Evolutionary conservation across 2,329 filamentous ascomycete genomes (phyloP), one percentile per base, ranked within the genome.

Genomic region (Taxawa tesnikishii): DNA sequence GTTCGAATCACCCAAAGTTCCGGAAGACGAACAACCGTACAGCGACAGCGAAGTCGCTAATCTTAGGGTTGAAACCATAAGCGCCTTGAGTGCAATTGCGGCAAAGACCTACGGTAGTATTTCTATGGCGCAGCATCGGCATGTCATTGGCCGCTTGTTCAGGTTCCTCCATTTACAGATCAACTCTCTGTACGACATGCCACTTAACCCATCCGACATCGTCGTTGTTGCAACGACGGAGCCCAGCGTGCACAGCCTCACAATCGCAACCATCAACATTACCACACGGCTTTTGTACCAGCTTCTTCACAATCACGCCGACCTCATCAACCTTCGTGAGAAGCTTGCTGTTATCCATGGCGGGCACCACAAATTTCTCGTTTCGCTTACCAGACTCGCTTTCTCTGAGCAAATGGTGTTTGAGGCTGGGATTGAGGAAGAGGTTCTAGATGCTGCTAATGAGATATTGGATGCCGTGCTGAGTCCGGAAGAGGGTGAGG

Each of bases 401-500:
- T 94, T 94, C 52, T 78, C 75, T 5, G 83, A 93, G 39, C 79
- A 83, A 17, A 55, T 82, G 6, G 70, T 90, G 8, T 66, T 92
- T 16, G 85, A 94, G 55, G 64, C 67, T 2, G 78, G 78, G 0
- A 79, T 93, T 32, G 79, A 81, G 21, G 72, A 79, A 16, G 82
- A 83, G 41, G 83, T 84, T 1, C 73, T 79, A 1, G 82, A 88
- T 41, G 75, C 79, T 55, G 88, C 90, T 3, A 78, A 88, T 44
- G 75, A 81, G 47, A 63, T 98, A 40, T 56, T 96, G 24, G 84
- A 94, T 51, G 65, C 83, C 38, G 73, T 75, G 3, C 73, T 94
- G 14, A 90, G 82, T 32, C 79, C 84, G 1, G 82, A 93, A 43
- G 78, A 82, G 50, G 77, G 75, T 0, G 75, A 80, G 49, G 72